Conservation (phyloP, 202 grass and related monocot genomes). For the Panicum hallii region DNA sequence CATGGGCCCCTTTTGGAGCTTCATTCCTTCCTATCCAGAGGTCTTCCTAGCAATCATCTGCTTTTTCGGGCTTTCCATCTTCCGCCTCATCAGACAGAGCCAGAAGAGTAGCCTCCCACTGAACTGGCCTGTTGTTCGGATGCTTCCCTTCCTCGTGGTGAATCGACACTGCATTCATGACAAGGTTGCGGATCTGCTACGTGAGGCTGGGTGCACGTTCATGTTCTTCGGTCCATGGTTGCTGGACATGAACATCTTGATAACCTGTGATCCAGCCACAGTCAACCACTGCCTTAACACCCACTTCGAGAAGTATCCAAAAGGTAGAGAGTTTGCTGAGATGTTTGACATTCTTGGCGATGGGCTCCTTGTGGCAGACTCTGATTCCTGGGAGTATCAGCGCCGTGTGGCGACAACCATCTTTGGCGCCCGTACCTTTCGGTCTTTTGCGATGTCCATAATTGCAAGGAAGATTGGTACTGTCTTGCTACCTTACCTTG, state of each 20-base stretch:
- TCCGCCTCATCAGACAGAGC: conserved; percentile 34
- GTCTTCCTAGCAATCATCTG: conserved; percentile 41
- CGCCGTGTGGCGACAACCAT: conserved; percentile 45
- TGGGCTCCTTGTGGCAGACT: conserved; percentile 71
- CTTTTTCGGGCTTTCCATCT: conserved; percentile 52
- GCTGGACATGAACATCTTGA: conserved; percentile 58
- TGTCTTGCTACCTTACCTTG: conserved; percentile 65
- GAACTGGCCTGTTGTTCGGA: conserved; percentile 64
- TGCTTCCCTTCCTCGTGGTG: conserved; percentile 53
- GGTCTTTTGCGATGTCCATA: conserved; percentile 52
- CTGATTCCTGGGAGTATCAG: conserved; percentile 66
- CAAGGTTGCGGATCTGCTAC: conserved; percentile 43
- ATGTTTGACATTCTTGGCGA: conserved; percentile 81
- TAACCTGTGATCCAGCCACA: conserved; percentile 65
- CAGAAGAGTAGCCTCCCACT: conserved; percentile 39
- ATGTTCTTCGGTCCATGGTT: conserved; percentile 59
- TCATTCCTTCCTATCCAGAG: conserved; percentile 51
- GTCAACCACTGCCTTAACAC: conserved; percentile 69
- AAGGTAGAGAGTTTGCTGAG: conserved; percentile 67
- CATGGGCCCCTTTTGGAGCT: conserved; percentile 46
- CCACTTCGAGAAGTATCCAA: conserved; percentile 67
- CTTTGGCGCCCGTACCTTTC: conserved; percentile 48
- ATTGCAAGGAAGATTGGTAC: conserved; percentile 48
- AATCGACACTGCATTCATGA: conserved; percentile 55
- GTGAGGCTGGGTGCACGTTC: conserved; percentile 54